Conservation (phyloP, 2,329 filamentous ascomycete species). For the Aspergillus pseudonomiae region DNA sequence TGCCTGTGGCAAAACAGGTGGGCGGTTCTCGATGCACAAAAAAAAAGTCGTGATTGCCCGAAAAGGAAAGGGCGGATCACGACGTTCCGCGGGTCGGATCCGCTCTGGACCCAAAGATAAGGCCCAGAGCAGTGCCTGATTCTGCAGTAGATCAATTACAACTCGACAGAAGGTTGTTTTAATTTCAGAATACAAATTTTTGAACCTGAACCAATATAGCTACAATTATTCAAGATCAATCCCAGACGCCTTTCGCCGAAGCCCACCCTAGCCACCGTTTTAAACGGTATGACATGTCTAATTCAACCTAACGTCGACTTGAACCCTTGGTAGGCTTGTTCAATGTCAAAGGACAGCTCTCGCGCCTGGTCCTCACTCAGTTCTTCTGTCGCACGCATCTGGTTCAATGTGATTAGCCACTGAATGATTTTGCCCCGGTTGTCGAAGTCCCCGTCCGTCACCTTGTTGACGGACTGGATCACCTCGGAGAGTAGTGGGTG, state of each 20-base stretch:
- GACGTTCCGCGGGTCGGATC: constrained; percentile 31
- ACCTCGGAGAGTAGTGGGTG: constrained; percentile 93
- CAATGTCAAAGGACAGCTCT: constrained; percentile 90
- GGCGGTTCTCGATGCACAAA: constrained; percentile 22
- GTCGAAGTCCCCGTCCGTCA: constrained; percentile 93
- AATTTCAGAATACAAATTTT: not conserved
- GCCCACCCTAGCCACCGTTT: not conserved
- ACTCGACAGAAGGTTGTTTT: not conserved
- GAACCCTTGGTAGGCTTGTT: constrained; percentile 91
- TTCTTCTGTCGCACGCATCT: constrained; percentile 95
- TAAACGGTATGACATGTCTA: not conserved
- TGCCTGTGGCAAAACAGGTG: constrained; percentile 22
- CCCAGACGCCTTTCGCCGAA: constrained; percentile 20
- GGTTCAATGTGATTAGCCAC: constrained; percentile 95
- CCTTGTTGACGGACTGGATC: constrained; percentile 95
- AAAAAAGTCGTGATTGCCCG: constrained; percentile 35
- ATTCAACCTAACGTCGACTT: constrained; percentile 71
- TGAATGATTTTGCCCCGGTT: constrained; percentile 96
- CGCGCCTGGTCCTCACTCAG: constrained; percentile 82
- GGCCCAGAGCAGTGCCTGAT: not conserved
- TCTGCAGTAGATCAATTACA: not conserved
- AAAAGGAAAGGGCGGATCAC: constrained; percentile 34
- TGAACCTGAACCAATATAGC: not conserved
- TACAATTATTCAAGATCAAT: constrained; percentile 12
- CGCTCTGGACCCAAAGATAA: constrained; percentile 19